Evolutionary conservation across 441 rosid species (phyloP).

Genomic region (Croton setiger): DNA sequence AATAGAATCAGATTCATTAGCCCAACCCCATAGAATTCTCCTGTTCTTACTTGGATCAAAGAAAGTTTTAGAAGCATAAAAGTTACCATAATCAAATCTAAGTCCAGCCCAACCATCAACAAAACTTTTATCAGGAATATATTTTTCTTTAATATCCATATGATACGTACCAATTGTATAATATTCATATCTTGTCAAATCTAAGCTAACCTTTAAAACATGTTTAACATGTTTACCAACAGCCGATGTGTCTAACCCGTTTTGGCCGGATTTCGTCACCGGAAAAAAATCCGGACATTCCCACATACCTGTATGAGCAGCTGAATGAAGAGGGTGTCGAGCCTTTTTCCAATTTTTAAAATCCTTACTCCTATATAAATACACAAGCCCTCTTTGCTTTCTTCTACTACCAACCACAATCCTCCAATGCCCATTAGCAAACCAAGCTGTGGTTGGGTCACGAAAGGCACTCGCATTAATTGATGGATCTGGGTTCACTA

Average conservation of each 20-base stretch:
- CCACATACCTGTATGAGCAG: constrained; percentile 56
- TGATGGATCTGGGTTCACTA: constrained; percentile 33
- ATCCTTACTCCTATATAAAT: constrained; percentile 59
- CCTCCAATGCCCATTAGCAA: constrained; percentile 53
- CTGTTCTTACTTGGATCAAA: constrained; percentile 55
- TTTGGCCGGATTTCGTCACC: constrained; percentile 29
- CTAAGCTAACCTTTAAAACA: constrained; percentile 72
- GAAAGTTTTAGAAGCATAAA: constrained; percentile 82
- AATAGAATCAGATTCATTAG: constrained; percentile 65
- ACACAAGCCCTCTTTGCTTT: constrained; percentile 51
- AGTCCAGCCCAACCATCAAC: constrained; percentile 80
- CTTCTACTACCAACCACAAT: constrained; percentile 51
- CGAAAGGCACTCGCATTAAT: constrained; percentile 75
- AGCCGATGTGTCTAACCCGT: constrained; percentile 51
- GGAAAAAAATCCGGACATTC: constrained; percentile 91
- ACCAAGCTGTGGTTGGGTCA: constrained; percentile 94
- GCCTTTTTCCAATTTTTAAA: constrained; percentile 66
- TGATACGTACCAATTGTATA: constrained; percentile 66
- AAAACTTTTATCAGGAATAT: constrained; percentile 42
- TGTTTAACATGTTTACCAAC: constrained; percentile 37
- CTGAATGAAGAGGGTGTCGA: constrained; percentile 58
- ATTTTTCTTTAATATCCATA: constrained; percentile 34
- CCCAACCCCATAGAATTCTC: constrained; percentile 88
- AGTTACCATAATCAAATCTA: constrained; percentile 79
- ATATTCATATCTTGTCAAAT: constrained; percentile 66